Base-by-base conservation (phyloP, 2,329 filamentous ascomycete species). In the Colletotrichum zoysiae region DNA sequence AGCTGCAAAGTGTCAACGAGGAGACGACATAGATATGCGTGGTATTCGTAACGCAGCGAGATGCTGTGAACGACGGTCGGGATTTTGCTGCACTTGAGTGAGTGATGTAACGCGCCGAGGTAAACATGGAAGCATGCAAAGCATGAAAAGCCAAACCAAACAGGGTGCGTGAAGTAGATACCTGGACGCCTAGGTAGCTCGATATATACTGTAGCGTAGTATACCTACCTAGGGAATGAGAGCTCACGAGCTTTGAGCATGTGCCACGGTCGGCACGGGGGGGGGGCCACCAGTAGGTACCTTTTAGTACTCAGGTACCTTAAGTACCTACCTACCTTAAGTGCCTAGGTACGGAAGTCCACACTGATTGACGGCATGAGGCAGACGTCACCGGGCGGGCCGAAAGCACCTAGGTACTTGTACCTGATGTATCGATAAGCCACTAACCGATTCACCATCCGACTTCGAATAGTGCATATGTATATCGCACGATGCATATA, bases 241-340 rank as follows among this genome's bases (percentile, higher is more conserved):
- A 70, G 69, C 71, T 74, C 73, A 74, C 66, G 66, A 70, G 70
- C 66, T 74, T 48, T 64, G 67, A 63, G 59, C 70, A 73, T 74
- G 73, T 73, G 73, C 70, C 66, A 58, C 58, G 23, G 53, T 11
- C 40, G 44, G 62, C 67, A 66, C 30, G 62, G 53, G n/a, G n/a
- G n/a, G n/a, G n/a, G n/a, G 59, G 66, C 51, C 23, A 46, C 23
- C 42, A 23, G 56, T 20, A 42, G 18, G 6, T 42, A 59, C 18
- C 33, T 23, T 57, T 44, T 59, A 38, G 56, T 18, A 58, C 40
- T 8, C 8, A n/a, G n/a, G n/a, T n/a, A 12, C 8, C 11, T 38
- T 9, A 38, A 5, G 35, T 38, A 38, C 35, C 35, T 11, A 38
- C n/a, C n/a, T n/a, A n/a, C n/a, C n/a, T n/a, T 50, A 48, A 2